Evolutionary conservation across 73 alveolate genomes (phyloP).

Genomic region (Uronychia setigera): DNA sequence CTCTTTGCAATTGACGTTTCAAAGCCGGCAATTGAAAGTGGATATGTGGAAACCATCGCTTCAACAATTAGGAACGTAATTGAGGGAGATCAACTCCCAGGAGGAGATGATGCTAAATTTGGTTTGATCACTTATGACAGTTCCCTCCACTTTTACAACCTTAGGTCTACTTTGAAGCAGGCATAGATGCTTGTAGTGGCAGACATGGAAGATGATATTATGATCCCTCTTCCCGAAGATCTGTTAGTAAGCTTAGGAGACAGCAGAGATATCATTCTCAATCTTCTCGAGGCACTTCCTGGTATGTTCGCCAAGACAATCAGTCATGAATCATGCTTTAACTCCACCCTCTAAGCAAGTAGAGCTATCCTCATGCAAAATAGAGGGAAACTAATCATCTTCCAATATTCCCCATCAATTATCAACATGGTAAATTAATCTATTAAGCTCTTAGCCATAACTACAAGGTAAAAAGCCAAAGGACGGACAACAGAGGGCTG

Average conservation of each 20-base stretch:
- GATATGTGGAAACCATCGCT: conserved; percentile 72
- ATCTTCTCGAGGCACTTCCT: conserved; percentile 62
- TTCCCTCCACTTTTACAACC: conserved; percentile 85
- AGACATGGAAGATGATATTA: conserved; percentile 78
- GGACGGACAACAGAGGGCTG: conserved; percentile 51
- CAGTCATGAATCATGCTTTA: conserved; percentile 53
- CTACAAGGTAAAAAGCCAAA: conserved; percentile 45
- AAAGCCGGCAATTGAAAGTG: conserved; percentile 80
- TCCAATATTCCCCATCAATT: conserved; percentile 54
- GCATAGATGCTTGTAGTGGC: conserved; percentile 80
- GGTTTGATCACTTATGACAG: conserved; percentile 90
- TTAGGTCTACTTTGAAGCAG: conserved; percentile 74
- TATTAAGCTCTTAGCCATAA: conserved; percentile 36
- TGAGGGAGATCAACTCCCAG: conserved; percentile 69
- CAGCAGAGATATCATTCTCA: conserved; percentile 77
- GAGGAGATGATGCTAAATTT: conserved; percentile 78
- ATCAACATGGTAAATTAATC: conserved; percentile 14
- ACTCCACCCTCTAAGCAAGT: conserved; percentile 62
- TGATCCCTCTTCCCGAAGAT: conserved; percentile 87
- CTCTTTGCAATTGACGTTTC: conserved; percentile 94
- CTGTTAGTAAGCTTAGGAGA: conserved; percentile 83
- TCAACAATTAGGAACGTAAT: conserved; percentile 79
- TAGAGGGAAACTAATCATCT: conserved; percentile 78
- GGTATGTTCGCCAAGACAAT: conserved; percentile 54
- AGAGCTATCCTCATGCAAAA: conserved; percentile 41